These are phyloP conservation scores for Lipomyces sp. DNA, from an alignment of 805 yeast species.

Conservation along the genomic window DNA sequence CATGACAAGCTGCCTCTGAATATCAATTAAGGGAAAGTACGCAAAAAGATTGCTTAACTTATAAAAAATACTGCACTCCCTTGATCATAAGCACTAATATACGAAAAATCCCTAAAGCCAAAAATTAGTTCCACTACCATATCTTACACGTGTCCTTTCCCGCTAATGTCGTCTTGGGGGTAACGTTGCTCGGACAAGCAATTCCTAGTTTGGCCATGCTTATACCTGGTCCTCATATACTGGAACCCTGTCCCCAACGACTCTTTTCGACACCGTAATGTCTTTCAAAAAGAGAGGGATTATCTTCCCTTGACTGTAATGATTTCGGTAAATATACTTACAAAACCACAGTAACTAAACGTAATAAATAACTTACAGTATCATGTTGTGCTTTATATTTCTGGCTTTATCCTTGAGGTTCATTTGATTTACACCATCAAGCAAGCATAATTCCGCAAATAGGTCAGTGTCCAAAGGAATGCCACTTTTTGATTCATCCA, in stretches of 20 bases:
- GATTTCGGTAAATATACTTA: background rate
- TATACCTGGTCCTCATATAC: background rate
- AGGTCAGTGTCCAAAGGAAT: background rate
- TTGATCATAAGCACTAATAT: too few species aligned
- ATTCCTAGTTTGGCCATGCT: background rate
- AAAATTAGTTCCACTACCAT: background rate
- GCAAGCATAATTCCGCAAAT: constrained; percentile 9
- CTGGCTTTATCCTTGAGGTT: constrained; percentile 35
- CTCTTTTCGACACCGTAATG: constrained; percentile 6
- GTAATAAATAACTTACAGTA: constrained; percentile 17
- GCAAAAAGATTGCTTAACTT: too few species aligned
- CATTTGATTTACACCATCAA: constrained; percentile 27
- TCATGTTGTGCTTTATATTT: constrained; percentile 22
- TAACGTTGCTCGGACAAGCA: background rate
- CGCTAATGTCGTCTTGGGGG: background rate
- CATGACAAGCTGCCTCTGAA: too few species aligned
- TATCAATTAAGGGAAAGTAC: too few species aligned
- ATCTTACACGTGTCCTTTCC: background rate
- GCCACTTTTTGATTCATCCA: background rate
- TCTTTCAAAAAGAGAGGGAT: background rate
- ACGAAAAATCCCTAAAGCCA: background rate
- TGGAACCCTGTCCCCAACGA: constrained; percentile 4
- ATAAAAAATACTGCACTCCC: too few species aligned
- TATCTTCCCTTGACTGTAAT: background rate
- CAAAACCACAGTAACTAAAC: background rate